Base-by-base conservation (phyloP, 352 stramenopile genomes). In the Pythium biforme region DNA sequence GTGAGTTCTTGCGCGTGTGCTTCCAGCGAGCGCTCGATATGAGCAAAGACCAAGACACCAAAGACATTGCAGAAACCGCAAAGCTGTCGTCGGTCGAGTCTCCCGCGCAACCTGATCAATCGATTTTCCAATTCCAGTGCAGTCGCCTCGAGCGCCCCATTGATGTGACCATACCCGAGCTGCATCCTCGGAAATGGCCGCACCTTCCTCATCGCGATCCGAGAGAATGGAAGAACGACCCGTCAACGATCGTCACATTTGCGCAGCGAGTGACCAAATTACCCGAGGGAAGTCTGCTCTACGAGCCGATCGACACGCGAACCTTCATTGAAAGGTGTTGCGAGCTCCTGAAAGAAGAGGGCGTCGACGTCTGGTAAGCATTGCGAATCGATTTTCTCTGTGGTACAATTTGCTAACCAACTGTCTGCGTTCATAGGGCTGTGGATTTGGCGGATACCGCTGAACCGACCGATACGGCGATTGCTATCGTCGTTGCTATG, bases 141-240 rank as follows among this genome's bases (percentile, higher is more conserved):
- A 55, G 50, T 26, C 47, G 56, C 2, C 43, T 56, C 15, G 66
- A 69, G 23, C 33, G 52, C 4, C 55, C 73, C 0, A 59, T 86
- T 8, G 77, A 88, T 47, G 79, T 75, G 9, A 73, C 69, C 0
- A 63, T 82, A 1, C 73, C 81, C 15, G 64, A 56, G 2, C 58
- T 90, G 25, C 61, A 79, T 25, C 83, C 83, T 29, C 65, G 81
- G 20, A 83, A 89, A 33, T 92, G 83, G 83, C 83, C 81, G 14
- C 81, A 92, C 61, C 49, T 92, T 14, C 81, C 83, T 20, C 81
- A 73, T 54, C 70, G 79, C 55, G 69, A 81, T 34, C 77, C 81
- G 11, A 48, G 71, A 5, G 62, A 82, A 60, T 92, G 83, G 83
- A 64, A 67, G 31, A 56, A 74, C 4, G 71, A 80, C 45, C 31